These are phyloP conservation scores for Solanum rostratum DNA, from an alignment of 257 asterid species.

Conservation along the genomic window DNA sequence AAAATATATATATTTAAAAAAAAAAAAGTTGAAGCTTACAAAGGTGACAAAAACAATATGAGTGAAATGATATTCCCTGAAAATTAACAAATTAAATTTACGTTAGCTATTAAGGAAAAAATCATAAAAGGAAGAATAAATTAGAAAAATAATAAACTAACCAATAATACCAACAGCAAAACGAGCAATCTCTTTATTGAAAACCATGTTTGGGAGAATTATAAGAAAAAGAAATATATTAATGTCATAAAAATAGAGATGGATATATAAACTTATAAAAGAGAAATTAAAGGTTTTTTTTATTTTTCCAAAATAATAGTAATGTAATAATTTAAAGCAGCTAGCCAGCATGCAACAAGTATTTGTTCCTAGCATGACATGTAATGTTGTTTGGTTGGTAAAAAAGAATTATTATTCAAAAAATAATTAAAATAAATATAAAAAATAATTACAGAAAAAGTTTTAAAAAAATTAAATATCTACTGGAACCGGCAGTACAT, in stretches of 20 bases:
- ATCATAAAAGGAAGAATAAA: not conserved
- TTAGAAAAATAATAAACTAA: not conserved
- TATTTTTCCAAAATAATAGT: not conserved
- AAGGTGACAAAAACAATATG: constrained; percentile 54
- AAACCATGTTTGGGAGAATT: not conserved
- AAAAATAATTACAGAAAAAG: no score
- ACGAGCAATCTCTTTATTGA: not conserved
- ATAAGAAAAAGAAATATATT: not conserved
- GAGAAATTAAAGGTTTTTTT: not conserved
- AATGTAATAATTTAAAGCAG: not conserved
- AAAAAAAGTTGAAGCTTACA: constrained; percentile 36
- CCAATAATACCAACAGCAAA: not conserved
- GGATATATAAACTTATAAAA: not conserved
- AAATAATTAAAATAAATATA: no score
- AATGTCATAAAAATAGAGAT: not conserved
- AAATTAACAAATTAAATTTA: constrained; percentile 4
- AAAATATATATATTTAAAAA: no score
- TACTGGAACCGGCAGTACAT: not conserved
- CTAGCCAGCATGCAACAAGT: not conserved
- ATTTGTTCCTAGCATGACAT: not conserved
- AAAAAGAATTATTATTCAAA: not conserved
- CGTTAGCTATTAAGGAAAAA: not conserved
- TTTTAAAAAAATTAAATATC: no score
- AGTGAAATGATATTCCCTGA: constrained; percentile 70
- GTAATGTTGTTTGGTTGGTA: not conserved